Conservation (phyloP, 2,329 filamentous ascomycete species). For the Colletotrichum tanaceti region DNA sequence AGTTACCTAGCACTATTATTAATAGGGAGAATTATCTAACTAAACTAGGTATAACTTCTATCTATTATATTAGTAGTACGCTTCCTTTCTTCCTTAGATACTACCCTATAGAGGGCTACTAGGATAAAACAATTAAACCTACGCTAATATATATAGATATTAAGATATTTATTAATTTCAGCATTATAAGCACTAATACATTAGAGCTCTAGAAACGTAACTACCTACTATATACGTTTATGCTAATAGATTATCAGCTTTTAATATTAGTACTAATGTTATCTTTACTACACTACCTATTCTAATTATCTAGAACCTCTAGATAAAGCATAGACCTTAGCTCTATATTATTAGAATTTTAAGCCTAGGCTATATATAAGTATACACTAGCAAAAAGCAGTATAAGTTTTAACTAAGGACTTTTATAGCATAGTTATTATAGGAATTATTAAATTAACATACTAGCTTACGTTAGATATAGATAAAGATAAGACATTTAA, state of each 20-base stretch:
- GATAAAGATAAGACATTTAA: constrained; percentile 48
- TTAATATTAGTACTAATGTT: constrained; percentile 57
- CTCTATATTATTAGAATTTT: constrained; percentile 55
- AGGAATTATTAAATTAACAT: constrained; percentile 53
- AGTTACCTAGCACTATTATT: not conserved
- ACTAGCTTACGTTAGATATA: constrained; percentile 49
- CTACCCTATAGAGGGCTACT: constrained; percentile 42
- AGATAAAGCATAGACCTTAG: constrained; percentile 51
- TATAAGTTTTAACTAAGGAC: not conserved
- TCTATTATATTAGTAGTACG: constrained; percentile 42
- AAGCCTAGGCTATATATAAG: constrained; percentile 56
- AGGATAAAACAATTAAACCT: constrained; percentile 35
- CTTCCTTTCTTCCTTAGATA: constrained; percentile 44
- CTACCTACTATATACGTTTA: not conserved
- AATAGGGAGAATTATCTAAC: not conserved
- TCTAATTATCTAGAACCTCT: constrained; percentile 55
- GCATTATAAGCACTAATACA: constrained; percentile 52
- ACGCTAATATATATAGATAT: constrained; percentile 36
- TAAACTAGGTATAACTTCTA: constrained; percentile 36
- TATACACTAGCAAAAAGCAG: not conserved
- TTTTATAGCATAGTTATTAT: constrained; percentile 51
- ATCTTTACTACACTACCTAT: constrained; percentile 56
- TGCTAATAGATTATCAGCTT: constrained; percentile 41
- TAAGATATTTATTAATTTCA: constrained; percentile 46
- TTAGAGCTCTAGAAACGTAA: not conserved